phyloP scores from a whole-genome alignment of 2,329 filamentous ascomycete species.

The Fusarium verrucosum region DNA sequence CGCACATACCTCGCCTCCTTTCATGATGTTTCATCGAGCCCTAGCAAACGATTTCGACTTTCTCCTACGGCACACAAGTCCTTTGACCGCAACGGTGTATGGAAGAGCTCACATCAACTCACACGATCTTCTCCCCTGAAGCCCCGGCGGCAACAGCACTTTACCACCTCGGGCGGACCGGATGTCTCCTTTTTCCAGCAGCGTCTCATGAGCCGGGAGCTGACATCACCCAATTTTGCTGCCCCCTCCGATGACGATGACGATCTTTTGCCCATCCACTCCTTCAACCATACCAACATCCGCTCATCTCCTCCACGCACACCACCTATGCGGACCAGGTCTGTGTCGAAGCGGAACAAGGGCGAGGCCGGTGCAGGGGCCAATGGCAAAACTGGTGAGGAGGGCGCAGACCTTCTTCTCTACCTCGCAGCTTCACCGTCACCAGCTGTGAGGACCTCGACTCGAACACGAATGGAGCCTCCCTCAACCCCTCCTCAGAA shows the following conservation, averaged over 20 bases:
- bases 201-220: constrained; percentile 72
- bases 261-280: constrained; percentile 78
- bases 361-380: constrained; percentile 54
- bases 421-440: constrained; percentile 94
- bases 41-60: constrained; percentile 73
- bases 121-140: constrained; percentile 89
- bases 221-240: constrained; percentile 68
- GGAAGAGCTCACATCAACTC: constrained; percentile 80
- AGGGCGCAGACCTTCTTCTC: constrained; percentile 81
- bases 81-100: constrained; percentile 65
- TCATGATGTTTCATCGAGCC: constrained; percentile 64
- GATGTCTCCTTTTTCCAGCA: constrained; percentile 82
- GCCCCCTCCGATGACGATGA: constrained; percentile 83
- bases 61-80: constrained; percentile 70
- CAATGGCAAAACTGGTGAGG: constrained; percentile 71
- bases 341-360: constrained; percentile 58
- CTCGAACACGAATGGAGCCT: constrained; percentile 65
- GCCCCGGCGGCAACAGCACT: constrained; percentile 76
- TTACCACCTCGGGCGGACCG: constrained; percentile 75
- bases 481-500: constrained; percentile 81
- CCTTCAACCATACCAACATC: constrained; percentile 71
- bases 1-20: constrained; percentile 69
- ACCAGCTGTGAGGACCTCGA: constrained; percentile 70
- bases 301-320: constrained; percentile 87
- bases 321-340: constrained; percentile 72